Percentiles rank a stretch among this genome's conserved stretches.
These are phyloP conservation scores for Vigna radiata DNA, from an alignment of 306 rosid species.

Conservation along the genomic window DNA sequence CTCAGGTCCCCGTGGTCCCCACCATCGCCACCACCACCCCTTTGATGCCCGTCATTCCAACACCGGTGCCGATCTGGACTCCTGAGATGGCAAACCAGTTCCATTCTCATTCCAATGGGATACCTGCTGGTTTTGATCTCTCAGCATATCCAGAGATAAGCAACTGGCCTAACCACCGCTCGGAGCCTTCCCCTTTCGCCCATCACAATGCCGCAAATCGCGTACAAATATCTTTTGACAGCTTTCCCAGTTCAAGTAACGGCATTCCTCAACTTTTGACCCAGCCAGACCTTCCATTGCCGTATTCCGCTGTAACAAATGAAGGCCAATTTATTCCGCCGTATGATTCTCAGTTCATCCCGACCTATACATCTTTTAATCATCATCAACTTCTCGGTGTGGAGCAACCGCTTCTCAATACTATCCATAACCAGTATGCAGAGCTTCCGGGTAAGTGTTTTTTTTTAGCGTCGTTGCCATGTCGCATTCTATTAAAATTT, in stretches of 20 bases:
- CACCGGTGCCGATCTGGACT: conserved; percentile 48
- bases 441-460: conserved; percentile 44
- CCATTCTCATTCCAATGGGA: conserved; percentile 20
- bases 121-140: conserved; percentile 20
- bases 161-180: not conserved
- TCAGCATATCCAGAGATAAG: not conserved
- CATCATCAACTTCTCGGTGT: not conserved
- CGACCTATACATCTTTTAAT: not conserved
- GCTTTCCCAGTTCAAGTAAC: conserved; percentile 21
- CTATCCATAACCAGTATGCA: conserved; percentile 4
- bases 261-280: conserved; percentile 43
- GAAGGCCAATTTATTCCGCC: conserved; percentile 34
- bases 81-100: conserved; percentile 25
- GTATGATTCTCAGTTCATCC: conserved; percentile 28
- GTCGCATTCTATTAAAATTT: not conserved
- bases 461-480: not conserved
- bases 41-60: conserved; percentile 37
- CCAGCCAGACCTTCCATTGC: conserved; percentile 28
- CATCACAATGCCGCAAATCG: conserved; percentile 31
- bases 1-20: conserved; percentile 39
- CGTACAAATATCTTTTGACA: not conserved
- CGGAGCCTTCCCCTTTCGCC: not conserved
- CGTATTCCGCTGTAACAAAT: not conserved
- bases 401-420: not conserved
- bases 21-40: conserved; percentile 46